Conservation (phyloP, 2,329 filamentous ascomycete genomes). For the Cercospora sp. region DNA sequence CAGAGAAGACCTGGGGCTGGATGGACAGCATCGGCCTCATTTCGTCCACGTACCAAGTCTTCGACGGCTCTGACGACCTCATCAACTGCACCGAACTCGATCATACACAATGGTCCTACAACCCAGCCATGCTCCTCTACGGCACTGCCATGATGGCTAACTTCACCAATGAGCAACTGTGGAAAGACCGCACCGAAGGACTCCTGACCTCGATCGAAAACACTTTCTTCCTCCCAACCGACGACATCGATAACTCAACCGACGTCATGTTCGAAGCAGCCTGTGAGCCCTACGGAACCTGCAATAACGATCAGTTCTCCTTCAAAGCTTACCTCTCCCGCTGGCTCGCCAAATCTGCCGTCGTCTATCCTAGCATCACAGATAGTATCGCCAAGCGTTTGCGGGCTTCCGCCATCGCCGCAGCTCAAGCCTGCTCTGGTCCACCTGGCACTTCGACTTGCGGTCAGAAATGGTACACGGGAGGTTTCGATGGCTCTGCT, state of each 20-base stretch:
- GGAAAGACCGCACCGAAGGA: constrained; percentile 59
- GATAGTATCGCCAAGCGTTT: constrained; percentile 43
- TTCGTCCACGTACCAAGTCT: constrained; percentile 53
- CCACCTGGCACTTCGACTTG: constrained; percentile 44
- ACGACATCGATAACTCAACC: constrained; percentile 42
- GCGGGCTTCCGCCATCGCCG: constrained; percentile 44
- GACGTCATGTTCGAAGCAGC: constrained; percentile 64
- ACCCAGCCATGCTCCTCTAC: constrained; percentile 56
- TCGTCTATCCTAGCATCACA: constrained; percentile 46
- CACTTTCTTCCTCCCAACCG: constrained; percentile 56
- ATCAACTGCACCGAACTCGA: constrained; percentile 54
- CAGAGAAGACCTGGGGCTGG: constrained; percentile 64
- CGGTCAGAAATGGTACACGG: constrained; percentile 49
- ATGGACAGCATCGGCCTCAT: constrained; percentile 52
- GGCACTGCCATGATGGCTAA: constrained; percentile 61
- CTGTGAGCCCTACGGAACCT: constrained; percentile 62
- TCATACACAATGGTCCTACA: constrained; percentile 59
- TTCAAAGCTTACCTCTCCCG: constrained; percentile 76
- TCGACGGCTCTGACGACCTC: constrained; percentile 55
- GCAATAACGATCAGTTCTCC: constrained; percentile 69
- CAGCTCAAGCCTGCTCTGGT: constrained; percentile 47
- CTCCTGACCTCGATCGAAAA: constrained; percentile 55
- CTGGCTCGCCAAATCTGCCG: constrained; percentile 55
- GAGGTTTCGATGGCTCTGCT: constrained; percentile 43
- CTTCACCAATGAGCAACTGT: constrained; percentile 50